A percentile compares a stretch with the other conserved stretches of the same genome.
phyloP scores from a whole-genome alignment of 495 filamentous ascomycete genomes.

The Xylaria palmicola region DNA sequence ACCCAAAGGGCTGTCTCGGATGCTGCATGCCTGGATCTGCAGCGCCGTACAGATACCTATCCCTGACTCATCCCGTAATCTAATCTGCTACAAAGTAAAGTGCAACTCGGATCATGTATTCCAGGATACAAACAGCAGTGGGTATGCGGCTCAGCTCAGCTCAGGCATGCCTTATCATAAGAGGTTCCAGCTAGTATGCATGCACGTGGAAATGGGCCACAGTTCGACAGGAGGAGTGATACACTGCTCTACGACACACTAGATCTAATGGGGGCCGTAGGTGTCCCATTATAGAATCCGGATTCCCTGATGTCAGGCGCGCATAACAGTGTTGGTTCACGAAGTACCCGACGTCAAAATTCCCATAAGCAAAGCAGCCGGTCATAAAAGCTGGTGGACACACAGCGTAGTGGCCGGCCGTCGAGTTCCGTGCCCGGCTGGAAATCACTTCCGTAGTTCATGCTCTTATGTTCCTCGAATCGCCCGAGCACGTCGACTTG shows the following conservation, averaged over 20 bases:
- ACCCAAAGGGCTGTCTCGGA: not conserved
- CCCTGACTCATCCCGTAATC: not conserved
- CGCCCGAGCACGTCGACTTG: constrained; percentile 56
- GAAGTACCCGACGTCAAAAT: constrained; percentile 27
- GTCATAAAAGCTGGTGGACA: constrained; percentile 93
- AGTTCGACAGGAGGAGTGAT: no score
- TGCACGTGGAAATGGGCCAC: no score
- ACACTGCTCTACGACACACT: no score
- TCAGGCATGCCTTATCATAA: not conserved
- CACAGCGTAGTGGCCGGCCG: constrained; percentile 42
- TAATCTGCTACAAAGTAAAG: not conserved
- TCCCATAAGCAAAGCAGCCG: constrained; percentile 77
- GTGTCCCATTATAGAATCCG: no score
- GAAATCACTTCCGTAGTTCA: constrained; percentile 91
- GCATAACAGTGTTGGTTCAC: no score
- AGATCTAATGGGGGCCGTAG: no score
- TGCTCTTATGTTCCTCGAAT: constrained; percentile 87
- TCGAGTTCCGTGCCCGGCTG: constrained; percentile 39
- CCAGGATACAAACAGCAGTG: no score
- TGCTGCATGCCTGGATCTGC: constrained; percentile 3
- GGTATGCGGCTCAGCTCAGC: not conserved
- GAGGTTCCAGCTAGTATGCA: no score
- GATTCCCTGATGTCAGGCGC: no score
- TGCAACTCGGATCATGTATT: not conserved
- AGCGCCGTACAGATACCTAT: not conserved